Evolutionary conservation across 106 monocot genomes (phyloP), one percentile per base, ranked within the genome.

Genomic region (Dendrobium catenatum): DNA sequence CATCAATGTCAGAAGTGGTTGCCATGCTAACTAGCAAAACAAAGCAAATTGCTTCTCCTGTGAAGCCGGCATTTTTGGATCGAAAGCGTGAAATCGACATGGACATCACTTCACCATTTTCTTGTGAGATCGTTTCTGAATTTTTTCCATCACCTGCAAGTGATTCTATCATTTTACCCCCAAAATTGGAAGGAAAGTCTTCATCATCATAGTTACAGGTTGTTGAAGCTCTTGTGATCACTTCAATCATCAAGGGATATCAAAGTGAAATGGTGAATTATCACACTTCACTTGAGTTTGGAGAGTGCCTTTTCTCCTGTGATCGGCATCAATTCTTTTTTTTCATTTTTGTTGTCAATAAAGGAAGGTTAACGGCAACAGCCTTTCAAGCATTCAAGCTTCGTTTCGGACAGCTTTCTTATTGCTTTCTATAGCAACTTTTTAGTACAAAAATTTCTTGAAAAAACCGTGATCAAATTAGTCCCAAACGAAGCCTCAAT

Each of bases 1-100:
- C 90, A 42, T 83, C 87, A 22, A 90, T 90, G 90, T 90, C 90
- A 0, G 90, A 87, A 29, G 54, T 90, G 51, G 90, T 90, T 5
- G 74, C 81, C 18, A 85, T 87, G 85, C 73, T 90, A 58, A 85
- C 79, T 2, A 75, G 58, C 79, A 90, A 83, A 74, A 55, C 55
- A 16, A 68, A 85, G 55, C 81, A 37, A 26, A 77, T 46, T 42
- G 22, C 77, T 20, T 68, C 83, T 79, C 90, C 90, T 3, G 22
- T 85, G 83, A 90, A 79, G 46, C 90, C 90, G 27, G 54, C 90
- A 55, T 83, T 90, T 79, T 26, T 85, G 41, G 72, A 85, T 15
- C 51, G 87, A 24, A 85, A 67, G 55, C 22, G n/a, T 56, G n/a
- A 58, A 70, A 66, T 41, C 27, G 54, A 80, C 72, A 79, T 20